phyloP scores from a whole-genome alignment of 177 flowering plant species.

The Tripterygium wilfordii region DNA sequence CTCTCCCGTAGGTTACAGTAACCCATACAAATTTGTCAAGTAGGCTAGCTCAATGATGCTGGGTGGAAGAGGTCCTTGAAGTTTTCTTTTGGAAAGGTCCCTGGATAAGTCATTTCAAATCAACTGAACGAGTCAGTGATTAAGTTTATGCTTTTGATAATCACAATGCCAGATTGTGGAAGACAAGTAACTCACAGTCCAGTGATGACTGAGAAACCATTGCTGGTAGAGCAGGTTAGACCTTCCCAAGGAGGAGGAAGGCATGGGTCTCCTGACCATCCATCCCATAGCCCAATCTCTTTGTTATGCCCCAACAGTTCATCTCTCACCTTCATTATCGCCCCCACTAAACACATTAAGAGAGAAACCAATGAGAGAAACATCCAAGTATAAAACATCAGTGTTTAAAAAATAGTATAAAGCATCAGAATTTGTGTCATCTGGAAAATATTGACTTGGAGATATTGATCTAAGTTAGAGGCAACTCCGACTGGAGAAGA shows the following conservation, averaged over 20 bases:
- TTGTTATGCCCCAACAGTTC: conserved; percentile 39
- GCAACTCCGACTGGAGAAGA: too few species aligned
- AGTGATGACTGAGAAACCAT: conserved; percentile 34
- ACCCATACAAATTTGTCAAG: conserved; percentile 46
- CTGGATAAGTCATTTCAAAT: too few species aligned
- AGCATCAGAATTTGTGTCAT: too few species aligned
- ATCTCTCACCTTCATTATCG: conserved; percentile 34
- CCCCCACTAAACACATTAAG: conserved; percentile 42
- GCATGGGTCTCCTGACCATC: conserved; percentile 78
- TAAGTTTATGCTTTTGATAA: neutral
- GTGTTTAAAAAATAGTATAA: too few species aligned
- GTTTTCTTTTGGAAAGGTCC: conserved; percentile 38
- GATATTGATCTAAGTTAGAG: too few species aligned
- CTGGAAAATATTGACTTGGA: too few species aligned
- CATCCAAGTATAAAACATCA: too few species aligned
- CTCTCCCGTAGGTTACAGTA: too few species aligned
- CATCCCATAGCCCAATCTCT: conserved; percentile 25
- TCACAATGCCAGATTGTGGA: too few species aligned
- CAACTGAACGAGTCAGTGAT: neutral
- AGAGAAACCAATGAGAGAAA: too few species aligned
- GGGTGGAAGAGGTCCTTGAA: conserved; percentile 45
- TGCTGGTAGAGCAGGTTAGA: conserved; percentile 30
- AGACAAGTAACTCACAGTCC: conserved; percentile 35
- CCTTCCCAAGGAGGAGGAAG: conserved; percentile 51
- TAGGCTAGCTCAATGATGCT: conserved; percentile 35